phyloP scores from a whole-genome alignment of 306 rosid genomes.

The Senna siamea region DNA sequence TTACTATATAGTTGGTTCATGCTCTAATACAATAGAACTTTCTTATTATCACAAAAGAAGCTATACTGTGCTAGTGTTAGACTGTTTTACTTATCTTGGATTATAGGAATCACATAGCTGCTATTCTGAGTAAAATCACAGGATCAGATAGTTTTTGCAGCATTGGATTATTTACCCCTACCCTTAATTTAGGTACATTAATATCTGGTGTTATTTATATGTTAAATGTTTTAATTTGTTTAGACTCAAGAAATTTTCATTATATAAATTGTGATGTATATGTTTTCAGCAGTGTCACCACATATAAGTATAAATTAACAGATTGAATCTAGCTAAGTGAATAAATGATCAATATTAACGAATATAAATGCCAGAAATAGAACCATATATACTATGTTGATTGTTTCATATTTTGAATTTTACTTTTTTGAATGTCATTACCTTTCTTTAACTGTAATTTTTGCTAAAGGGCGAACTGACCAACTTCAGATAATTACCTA shows the following conservation, averaged over 20 bases:
- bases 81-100: background rate
- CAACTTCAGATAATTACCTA: background rate
- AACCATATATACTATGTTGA: constrained; percentile 6
- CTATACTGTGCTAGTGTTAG: background rate
- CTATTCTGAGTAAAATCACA: too few species aligned
- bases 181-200: too few species aligned
- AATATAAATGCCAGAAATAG: background rate
- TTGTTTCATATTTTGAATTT: background rate
- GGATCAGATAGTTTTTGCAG: too few species aligned
- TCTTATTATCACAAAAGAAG: background rate
- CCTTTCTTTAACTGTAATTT: background rate
- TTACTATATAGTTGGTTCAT: background rate
- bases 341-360: background rate
- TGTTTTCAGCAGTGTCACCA: constrained; percentile 10
- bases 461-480: background rate
- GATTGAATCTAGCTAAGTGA: background rate
- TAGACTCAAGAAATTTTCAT: background rate
- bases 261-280: constrained; percentile 1
- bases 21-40: background rate
- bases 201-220: constrained; percentile 2
- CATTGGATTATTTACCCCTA: too few species aligned
- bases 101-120: constrained; percentile 1
- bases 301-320: background rate
- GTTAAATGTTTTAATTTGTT: constrained; percentile 13
- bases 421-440: background rate